Percentiles rank a stretch among this genome's conserved stretches.
Evolutionary conservation across 2,329 filamentous ascomycete species (phyloP).

Genomic region (Paecilomyces sp.): DNA sequence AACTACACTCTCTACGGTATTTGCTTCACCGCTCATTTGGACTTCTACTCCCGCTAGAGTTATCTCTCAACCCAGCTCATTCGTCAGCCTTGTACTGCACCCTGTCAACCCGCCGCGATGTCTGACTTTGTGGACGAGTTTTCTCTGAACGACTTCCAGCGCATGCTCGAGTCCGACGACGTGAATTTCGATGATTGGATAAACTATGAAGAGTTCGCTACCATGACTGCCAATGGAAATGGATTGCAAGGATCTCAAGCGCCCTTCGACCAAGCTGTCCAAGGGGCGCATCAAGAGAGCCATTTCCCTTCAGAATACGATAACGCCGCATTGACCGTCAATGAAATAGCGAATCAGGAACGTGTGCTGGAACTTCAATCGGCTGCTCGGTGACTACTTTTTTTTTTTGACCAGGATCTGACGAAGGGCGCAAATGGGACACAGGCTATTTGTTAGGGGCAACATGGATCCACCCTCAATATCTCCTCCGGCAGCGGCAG

Average conservation of each 20-base stretch:
- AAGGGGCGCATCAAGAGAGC: neutral
- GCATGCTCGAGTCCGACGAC: neutral
- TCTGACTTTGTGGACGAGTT: neutral
- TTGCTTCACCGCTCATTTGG: neutral
- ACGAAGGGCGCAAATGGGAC: too few relatives aligned
- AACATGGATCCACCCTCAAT: too few relatives aligned
- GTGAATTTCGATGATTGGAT: neutral
- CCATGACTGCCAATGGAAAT: neutral
- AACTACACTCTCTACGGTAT: too few relatives aligned
- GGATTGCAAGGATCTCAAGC: neutral
- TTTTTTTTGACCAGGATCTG: neutral
- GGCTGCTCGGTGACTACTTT: neutral
- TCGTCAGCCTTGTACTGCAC: neutral
- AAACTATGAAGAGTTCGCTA: neutral
- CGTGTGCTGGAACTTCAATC: neutral
- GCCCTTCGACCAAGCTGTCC: neutral
- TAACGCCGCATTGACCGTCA: neutral
- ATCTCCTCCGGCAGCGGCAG: too few relatives aligned
- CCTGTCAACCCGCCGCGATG: neutral
- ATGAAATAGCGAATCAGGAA: neutral
- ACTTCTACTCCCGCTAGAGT: neutral
- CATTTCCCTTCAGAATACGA: neutral
- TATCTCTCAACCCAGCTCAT: neutral
- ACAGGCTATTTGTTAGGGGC: too few relatives aligned
- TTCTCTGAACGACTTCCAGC: neutral